A percentile compares a stretch with the other conserved stretches of the same genome.
Conservation (phyloP, 1,284 basidiomycete species). For the Stereum hirsutum region DNA sequence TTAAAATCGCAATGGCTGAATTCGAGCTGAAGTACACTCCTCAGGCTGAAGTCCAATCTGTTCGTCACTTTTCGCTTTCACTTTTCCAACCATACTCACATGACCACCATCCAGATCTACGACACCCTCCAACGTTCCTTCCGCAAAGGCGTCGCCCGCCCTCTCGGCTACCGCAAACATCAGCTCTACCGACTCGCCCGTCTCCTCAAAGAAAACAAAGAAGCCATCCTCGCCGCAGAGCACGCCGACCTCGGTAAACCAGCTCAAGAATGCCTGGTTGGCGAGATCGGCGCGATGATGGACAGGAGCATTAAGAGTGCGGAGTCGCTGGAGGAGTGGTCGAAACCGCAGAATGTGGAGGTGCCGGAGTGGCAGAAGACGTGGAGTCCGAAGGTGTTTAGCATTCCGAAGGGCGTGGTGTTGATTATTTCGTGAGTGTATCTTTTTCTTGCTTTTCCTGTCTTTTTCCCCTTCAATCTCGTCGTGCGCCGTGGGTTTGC, state of each 20-base stretch:
- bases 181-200: slow-evolving; percentile 59
- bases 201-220: slow-evolving; percentile 50
- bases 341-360: slow-evolving; percentile 33
- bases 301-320: slow-evolving; percentile 38
- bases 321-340: slow-evolving; percentile 42
- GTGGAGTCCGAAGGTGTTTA: slow-evolving; percentile 37
- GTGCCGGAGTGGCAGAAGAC: slow-evolving; percentile 25
- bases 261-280: slow-evolving; percentile 27
- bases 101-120: slow-evolving; percentile 27
- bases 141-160: slow-evolving; percentile 37
- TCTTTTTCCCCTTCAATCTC: background rate
- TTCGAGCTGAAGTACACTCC: background rate
- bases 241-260: slow-evolving; percentile 46
- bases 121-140: slow-evolving; percentile 38
- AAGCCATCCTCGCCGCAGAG: slow-evolving; percentile 37
- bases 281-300: slow-evolving; percentile 29
- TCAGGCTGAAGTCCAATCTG: background rate
- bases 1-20: too few species aligned
- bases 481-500: slow-evolving; percentile 2
- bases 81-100: background rate
- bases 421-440: slow-evolving; percentile 27
- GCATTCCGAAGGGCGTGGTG: slow-evolving; percentile 42
- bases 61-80: background rate
- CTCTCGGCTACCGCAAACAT: slow-evolving; percentile 45
- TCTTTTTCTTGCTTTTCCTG: too few species aligned